Evolutionary conservation across 257 asterid species (phyloP).

Genomic region (Solanum pennellii): DNA sequence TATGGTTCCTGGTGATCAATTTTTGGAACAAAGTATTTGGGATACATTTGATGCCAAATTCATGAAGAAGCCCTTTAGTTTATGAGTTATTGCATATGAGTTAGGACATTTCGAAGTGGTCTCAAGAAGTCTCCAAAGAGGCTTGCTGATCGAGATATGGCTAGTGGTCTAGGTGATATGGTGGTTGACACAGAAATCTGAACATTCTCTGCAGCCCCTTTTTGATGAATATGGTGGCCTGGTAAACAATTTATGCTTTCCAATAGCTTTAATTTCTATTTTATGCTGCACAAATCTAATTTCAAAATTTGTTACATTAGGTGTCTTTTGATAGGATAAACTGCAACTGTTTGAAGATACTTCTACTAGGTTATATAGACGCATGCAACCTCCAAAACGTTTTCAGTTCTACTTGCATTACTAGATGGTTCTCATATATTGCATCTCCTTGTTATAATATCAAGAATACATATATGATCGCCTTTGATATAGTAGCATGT

Average conservation of each 20-base stretch:
- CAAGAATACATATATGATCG: background rate
- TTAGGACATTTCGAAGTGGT: conserved; percentile 62
- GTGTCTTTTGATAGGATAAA: background rate
- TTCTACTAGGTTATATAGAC: background rate
- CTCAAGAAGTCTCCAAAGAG: conserved; percentile 78
- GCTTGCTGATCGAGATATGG: conserved; percentile 51
- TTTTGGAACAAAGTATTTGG: conserved; percentile 76
- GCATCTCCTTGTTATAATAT: background rate
- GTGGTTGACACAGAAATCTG: conserved; percentile 66
- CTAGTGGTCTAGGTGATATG: conserved; percentile 57
- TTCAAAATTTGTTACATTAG: background rate
- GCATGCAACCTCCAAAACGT: background rate
- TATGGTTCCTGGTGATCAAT: conserved; percentile 66
- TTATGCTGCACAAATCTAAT: background rate
- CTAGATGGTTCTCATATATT: background rate
- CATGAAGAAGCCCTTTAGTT: conserved; percentile 51
- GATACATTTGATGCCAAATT: conserved; percentile 70
- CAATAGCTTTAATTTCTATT: background rate
- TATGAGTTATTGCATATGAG: conserved; percentile 70
- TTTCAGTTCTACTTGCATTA: background rate
- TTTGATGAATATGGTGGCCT: conserved; percentile 91
- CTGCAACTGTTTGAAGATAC: background rate
- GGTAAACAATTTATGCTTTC: conserved; percentile 33
- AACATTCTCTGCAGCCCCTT: conserved; percentile 78
- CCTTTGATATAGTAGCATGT: background rate